phyloP scores from a whole-genome alignment of 371 early-diverging fungal genomes.

The Mortierella sp. region DNA sequence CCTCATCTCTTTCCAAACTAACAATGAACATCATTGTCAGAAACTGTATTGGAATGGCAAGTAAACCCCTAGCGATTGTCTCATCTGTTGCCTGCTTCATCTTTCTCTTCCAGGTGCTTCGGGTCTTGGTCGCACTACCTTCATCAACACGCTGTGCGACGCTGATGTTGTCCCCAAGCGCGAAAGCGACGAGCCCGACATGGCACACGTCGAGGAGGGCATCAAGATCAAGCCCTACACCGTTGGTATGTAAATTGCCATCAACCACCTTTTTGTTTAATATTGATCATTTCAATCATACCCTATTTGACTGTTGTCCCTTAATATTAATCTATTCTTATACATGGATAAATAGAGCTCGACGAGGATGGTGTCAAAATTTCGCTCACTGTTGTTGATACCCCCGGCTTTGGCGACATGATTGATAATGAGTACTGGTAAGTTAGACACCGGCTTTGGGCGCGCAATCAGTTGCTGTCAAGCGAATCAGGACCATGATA shows the following conservation, averaged over 20 bases:
- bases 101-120: slow-evolving; percentile 72
- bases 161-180: slow-evolving; percentile 78
- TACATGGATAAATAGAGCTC: slow-evolving; percentile 72
- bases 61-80: neutral
- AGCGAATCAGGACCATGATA: neutral
- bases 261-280: neutral
- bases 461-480: neutral
- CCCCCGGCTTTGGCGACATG: slow-evolving; percentile 98
- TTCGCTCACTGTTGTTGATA: slow-evolving; percentile 92
- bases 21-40: neutral
- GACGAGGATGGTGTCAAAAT: slow-evolving; percentile 96
- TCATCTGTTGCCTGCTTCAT: neutral
- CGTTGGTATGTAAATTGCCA: slow-evolving; percentile 66
- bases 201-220: slow-evolving; percentile 93
- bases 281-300: neutral
- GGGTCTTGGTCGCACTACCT: slow-evolving; percentile 98
- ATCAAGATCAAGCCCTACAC: slow-evolving; percentile 89
- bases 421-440: slow-evolving; percentile 86
- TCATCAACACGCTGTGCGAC: slow-evolving; percentile 98
- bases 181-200: slow-evolving; percentile 83
- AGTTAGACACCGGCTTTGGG: neutral
- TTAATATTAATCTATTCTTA: slow-evolving; percentile 1
- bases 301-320: neutral
- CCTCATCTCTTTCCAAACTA: neutral
- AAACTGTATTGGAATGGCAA: neutral